Percentiles rank a stretch among this genome's conserved stretches.
Evolutionary conservation across 1,139 yeast species (phyloP).

Genomic region (Yamadazyma mexicana): DNA sequence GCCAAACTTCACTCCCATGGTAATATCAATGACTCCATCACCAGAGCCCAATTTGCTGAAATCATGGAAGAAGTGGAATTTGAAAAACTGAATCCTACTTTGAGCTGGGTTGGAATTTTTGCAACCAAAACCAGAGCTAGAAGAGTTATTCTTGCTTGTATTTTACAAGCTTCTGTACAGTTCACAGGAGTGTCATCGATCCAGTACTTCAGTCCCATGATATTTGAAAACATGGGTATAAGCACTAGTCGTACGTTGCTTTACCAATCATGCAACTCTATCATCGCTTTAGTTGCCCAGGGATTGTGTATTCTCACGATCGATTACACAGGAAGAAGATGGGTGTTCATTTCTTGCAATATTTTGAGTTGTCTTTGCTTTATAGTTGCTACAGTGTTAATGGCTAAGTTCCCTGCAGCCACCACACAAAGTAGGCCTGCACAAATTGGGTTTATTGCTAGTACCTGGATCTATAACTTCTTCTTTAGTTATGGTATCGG

Average conservation of each 20-base stretch:
- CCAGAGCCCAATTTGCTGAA: conserved; percentile 14
- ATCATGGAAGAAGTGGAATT: conserved; percentile 23
- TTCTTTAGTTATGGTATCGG: conserved; percentile 29
- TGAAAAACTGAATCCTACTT: conserved; percentile 17
- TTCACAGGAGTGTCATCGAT: conserved; percentile 75
- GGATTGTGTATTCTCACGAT: conserved; percentile 41
- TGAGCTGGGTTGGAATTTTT: conserved; percentile 22
- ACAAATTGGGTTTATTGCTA: conserved; percentile 26
- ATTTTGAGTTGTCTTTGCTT: conserved; percentile 12
- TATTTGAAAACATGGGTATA: conserved; percentile 20
- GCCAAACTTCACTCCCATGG: conserved; percentile 24
- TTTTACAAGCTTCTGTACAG: conserved; percentile 33
- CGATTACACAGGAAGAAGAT: conserved; percentile 18
- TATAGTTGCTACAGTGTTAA: conserved; percentile 51
- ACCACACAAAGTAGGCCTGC: conserved; percentile 16
- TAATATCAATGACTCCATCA: conserved; percentile 16
- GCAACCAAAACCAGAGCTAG: conserved; percentile 18
- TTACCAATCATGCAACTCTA: conserved; percentile 56
- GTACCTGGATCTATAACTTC: conserved; percentile 36
- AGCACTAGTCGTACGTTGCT: conserved; percentile 18
- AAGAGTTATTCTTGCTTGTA: conserved; percentile 15
- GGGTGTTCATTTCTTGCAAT: conserved; percentile 15
- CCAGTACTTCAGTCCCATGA: conserved; percentile 58
- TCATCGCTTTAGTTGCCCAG: conserved; percentile 34
- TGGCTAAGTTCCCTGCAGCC: conserved; percentile 18